phyloP scores from a whole-genome alignment of 208 protist genomes.

The Polymyxa betae region DNA sequence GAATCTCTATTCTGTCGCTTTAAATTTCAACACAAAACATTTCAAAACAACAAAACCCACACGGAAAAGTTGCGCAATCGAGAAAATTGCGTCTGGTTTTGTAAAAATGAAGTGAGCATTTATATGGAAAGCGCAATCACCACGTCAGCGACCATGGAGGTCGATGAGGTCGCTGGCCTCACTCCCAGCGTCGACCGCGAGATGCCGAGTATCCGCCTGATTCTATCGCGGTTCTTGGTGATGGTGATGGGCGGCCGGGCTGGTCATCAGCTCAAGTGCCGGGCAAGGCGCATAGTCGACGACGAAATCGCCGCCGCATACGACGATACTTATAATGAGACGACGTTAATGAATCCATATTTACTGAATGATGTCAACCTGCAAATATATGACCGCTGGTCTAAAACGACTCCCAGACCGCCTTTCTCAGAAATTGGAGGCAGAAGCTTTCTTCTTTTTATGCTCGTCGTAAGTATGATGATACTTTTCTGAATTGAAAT shows the following conservation, averaged over 20 bases:
- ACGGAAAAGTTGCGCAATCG: too few species aligned
- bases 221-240: neutral
- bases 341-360: neutral
- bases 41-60: too few species aligned
- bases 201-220: neutral
- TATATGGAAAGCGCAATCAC: too few species aligned
- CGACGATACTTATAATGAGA: neutral
- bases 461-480: neutral
- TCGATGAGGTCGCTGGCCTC: too few species aligned
- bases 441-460: neutral
- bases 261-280: neutral
- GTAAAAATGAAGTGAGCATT: too few species aligned
- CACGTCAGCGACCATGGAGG: too few species aligned
- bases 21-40: too few species aligned
- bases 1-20: too few species aligned
- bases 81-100: too few species aligned
- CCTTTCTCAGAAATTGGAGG: neutral
- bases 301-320: neutral
- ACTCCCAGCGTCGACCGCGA: too few species aligned
- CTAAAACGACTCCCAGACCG: neutral
- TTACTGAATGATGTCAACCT: neutral
- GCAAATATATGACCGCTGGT: neutral
- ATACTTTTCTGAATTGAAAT: neutral
- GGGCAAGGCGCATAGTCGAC: neutral
- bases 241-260: neutral